A percentile compares a stretch with the other conserved stretches of the same genome.
Conservation (phyloP, 176 grass and related monocot genomes). For the Phyllostachys edulis region DNA sequence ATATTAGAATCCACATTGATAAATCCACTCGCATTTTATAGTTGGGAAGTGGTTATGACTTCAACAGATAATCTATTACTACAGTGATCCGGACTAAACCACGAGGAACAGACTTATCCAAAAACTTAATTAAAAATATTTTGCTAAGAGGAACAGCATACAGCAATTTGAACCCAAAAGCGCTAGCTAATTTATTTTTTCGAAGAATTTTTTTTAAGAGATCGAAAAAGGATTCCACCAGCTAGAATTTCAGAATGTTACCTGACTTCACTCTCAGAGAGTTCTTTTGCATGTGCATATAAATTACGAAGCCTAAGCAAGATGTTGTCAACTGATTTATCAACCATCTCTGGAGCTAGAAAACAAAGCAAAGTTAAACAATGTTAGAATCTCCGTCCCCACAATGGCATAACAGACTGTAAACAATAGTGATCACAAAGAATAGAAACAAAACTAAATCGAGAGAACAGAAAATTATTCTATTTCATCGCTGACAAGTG, state of each 20-base stretch:
- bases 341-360: slow-evolving; percentile 73
- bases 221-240: neutral
- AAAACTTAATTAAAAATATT: slow-evolving; percentile 20
- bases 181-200: neutral
- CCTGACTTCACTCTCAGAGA: slow-evolving; percentile 85
- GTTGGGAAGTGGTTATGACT: neutral
- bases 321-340: slow-evolving; percentile 62
- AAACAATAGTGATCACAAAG: neutral
- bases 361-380: slow-evolving; percentile 43
- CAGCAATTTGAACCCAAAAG: neutral
- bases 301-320: slow-evolving; percentile 62
- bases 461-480: slow-evolving; percentile 19
- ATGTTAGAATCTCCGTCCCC: slow-evolving; percentile 29
- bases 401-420: slow-evolving; percentile 2
- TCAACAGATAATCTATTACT: slow-evolving; percentile 11
- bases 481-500: neutral
- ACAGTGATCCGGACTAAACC: neutral
- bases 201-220: slow-evolving; percentile 10
- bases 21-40: neutral
- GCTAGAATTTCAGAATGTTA: slow-evolving; percentile 19
- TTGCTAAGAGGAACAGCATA: neutral
- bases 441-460: slow-evolving; percentile 4
- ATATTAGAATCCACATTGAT: neutral
- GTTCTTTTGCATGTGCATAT: slow-evolving; percentile 74
- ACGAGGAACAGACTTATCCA: neutral